Evolutionary conservation across 768 basidiomycete species (phyloP).

Genomic region (Tubosaeta sp.): DNA sequence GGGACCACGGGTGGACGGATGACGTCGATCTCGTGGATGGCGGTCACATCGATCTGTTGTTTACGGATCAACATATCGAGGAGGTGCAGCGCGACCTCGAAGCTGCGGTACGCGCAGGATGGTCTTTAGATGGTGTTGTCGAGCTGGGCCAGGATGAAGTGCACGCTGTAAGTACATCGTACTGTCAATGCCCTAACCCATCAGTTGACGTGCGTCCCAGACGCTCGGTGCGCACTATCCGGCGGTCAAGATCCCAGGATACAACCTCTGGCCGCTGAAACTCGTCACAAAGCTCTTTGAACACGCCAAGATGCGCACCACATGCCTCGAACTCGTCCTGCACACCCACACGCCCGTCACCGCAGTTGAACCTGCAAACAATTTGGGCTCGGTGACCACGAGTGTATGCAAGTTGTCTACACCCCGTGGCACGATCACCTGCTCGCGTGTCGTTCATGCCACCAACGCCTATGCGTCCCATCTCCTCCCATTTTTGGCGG

Average conservation of each 20-base stretch:
- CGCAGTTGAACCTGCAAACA: slow-evolving; percentile 28
- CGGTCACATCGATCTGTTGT: slow-evolving; percentile 47
- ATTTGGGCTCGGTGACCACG: not conserved
- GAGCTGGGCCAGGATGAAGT: slow-evolving; percentile 49
- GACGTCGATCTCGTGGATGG: slow-evolving; percentile 62
- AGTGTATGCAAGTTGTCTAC: slow-evolving; percentile 36
- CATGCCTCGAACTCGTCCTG: slow-evolving; percentile 44
- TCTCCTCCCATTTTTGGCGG: slow-evolving; percentile 66
- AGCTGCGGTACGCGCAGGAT: slow-evolving; percentile 50
- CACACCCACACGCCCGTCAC: slow-evolving; percentile 75
- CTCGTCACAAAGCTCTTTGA: slow-evolving; percentile 66
- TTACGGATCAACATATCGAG: slow-evolving; percentile 42
- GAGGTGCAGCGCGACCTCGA: slow-evolving; percentile 42
- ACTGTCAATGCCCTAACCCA: not conserved
- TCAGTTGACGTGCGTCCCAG: slow-evolving; percentile 6
- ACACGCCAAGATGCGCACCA: slow-evolving; percentile 32
- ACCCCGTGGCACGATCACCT: slow-evolving; percentile 57
- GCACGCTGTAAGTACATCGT: slow-evolving; percentile 36
- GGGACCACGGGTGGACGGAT: slow-evolving; percentile 37
- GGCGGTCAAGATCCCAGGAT: slow-evolving; percentile 45
- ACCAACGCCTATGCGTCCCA: slow-evolving; percentile 82
- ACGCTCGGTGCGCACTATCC: slow-evolving; percentile 42
- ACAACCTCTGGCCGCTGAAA: slow-evolving; percentile 80
- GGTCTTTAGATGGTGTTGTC: slow-evolving; percentile 39
- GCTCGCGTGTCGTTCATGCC: slow-evolving; percentile 72